A percentile compares a stretch with the other conserved stretches of the same genome.
These are phyloP conservation scores for Colletotrichum paranaense DNA, from an alignment of 2,329 filamentous ascomycete species.

Conservation along the genomic window DNA sequence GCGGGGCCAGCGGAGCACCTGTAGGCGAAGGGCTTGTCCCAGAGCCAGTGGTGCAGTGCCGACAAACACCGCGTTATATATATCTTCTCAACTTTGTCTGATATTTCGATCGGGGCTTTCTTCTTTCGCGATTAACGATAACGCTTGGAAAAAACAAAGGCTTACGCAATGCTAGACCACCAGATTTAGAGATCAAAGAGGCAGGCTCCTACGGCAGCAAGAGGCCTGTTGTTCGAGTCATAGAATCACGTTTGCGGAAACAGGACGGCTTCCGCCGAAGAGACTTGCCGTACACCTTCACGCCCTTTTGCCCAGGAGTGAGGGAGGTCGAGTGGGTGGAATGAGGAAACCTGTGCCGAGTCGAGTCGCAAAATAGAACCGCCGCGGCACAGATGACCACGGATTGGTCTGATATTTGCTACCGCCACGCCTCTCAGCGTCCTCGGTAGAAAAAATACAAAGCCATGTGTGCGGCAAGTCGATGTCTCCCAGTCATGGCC, in stretches of 20 bases:
- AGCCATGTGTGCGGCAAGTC: constrained; percentile 21
- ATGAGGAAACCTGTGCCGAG: constrained; percentile 7
- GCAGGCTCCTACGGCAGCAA: neutral
- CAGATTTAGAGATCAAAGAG: neutral
- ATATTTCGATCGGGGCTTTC: constrained; percentile 42
- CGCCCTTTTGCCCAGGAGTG: neutral
- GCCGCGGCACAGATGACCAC: neutral
- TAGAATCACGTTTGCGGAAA: neutral
- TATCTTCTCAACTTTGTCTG: constrained; percentile 76
- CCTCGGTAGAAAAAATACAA: constrained; percentile 12
- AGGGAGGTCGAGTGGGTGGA: neutral
- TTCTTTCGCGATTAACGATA: neutral
- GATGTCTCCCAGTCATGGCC: neutral
- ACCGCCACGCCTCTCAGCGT: constrained; percentile 2
- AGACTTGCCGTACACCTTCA: neutral
- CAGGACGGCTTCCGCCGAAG: neutral
- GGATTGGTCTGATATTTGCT: neutral
- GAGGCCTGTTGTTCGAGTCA: neutral
- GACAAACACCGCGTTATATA: constrained; percentile 71
- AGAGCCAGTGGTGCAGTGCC: constrained; percentile 55
- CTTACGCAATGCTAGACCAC: neutral
- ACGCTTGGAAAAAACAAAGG: neutral
- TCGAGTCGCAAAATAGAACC: constrained; percentile 11
- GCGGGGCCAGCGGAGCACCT: constrained; percentile 62
- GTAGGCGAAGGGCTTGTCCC: constrained; percentile 36